These are phyloP conservation scores for Acer campestre DNA, from an alignment of 345 rosid genomes.

Conservation along the genomic window DNA sequence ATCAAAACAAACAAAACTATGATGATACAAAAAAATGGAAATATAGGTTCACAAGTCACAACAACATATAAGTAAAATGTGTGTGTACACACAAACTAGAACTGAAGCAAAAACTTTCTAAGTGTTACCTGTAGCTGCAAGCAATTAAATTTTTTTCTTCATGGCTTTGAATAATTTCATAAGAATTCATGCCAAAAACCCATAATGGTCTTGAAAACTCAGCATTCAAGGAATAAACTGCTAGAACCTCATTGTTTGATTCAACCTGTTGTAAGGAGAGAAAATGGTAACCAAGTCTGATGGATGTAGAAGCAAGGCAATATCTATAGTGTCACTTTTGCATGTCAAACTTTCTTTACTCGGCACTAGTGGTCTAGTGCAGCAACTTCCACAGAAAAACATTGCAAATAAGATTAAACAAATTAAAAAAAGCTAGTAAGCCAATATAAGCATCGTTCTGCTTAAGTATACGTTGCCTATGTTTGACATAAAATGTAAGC, in stretches of 20 bases:
- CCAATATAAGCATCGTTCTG: background rate
- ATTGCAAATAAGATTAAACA: background rate
- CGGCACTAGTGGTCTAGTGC: background rate
- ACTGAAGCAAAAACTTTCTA: slow-evolving; percentile 18
- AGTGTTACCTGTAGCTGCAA: slow-evolving; percentile 76
- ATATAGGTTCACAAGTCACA: background rate
- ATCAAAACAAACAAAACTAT: slow-evolving; percentile 25
- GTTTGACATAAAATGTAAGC: background rate
- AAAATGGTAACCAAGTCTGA: background rate
- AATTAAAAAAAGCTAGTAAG: background rate
- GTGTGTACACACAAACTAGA: background rate
- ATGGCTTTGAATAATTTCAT: slow-evolving; percentile 60
- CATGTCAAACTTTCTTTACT: background rate
- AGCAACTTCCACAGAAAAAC: background rate
- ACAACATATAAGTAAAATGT: slow-evolving; percentile 4
- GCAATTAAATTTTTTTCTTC: slow-evolving; percentile 67
- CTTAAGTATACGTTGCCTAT: background rate
- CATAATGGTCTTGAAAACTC: slow-evolving; percentile 89
- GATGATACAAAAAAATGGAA: slow-evolving; percentile 3
- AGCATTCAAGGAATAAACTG: slow-evolving; percentile 65
- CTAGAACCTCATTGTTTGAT: slow-evolving; percentile 56
- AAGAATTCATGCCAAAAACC: slow-evolving; percentile 83
- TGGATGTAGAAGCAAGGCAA: background rate
- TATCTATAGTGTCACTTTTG: background rate
- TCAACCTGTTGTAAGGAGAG: slow-evolving; percentile 54